These are phyloP conservation scores for Lunularia cruciata DNA, from an alignment of 225 moss, liverwort and hornwort genomes.

Conservation along the genomic window DNA sequence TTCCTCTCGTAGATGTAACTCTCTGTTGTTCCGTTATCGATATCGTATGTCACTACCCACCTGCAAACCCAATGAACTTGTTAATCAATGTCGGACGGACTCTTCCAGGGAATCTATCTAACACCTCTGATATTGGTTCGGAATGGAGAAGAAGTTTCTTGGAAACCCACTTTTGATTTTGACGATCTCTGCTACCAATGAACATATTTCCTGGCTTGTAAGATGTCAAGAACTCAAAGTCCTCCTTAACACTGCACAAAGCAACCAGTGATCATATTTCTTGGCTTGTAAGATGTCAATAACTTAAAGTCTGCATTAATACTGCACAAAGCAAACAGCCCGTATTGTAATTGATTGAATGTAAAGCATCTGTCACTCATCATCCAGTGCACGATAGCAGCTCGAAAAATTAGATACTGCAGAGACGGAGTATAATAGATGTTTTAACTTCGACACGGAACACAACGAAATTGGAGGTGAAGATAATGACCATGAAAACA, in stretches of 20 bases:
- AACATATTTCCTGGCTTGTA: constrained; percentile 62
- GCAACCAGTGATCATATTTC: constrained; percentile 56
- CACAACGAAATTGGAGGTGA: too few species aligned
- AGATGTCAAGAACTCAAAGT: constrained; percentile 62
- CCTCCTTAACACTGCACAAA: constrained; percentile 61
- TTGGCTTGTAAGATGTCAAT: constrained; percentile 54
- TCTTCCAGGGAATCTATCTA: neutral
- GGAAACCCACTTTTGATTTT: constrained; percentile 56
- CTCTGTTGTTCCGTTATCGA: constrained; percentile 60
- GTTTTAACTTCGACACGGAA: too few species aligned
- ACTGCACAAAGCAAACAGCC: constrained; percentile 49
- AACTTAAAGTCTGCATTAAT: constrained; percentile 67
- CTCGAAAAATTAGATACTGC: too few species aligned
- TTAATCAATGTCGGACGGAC: too few species aligned
- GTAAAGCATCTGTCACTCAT: too few species aligned
- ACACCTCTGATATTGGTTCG: neutral
- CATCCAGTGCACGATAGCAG: too few species aligned
- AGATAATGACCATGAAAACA: too few species aligned
- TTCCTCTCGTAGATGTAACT: constrained; percentile 67
- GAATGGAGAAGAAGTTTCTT: neutral
- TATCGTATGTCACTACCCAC: constrained; percentile 83
- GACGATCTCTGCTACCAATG: constrained; percentile 65
- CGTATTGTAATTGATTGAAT: too few species aligned
- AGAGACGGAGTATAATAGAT: too few species aligned
- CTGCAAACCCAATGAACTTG: constrained; percentile 27